A percentile compares a stretch with the other conserved stretches of the same genome.
phyloP scores from a whole-genome alignment of 1,284 basidiomycete genomes.

The Earliella scabrosa region DNA sequence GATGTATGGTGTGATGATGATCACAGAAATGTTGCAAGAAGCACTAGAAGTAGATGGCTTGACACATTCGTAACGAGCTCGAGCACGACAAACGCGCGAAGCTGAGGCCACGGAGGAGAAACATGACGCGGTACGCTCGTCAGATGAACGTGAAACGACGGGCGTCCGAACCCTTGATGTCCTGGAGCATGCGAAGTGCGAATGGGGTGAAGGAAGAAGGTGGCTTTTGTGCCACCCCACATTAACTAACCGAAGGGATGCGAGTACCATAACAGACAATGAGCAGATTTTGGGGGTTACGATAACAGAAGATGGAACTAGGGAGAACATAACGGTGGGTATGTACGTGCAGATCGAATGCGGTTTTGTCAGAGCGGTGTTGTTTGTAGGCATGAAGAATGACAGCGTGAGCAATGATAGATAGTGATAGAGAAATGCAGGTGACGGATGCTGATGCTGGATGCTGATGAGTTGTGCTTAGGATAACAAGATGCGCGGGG shows the following conservation, averaged over 20 bases:
- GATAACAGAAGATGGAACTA: background rate
- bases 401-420: constrained; percentile 24
- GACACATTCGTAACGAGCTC: too few species aligned
- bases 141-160: constrained; percentile 11
- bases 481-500: background rate
- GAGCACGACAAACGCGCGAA: too few species aligned
- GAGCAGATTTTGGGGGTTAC: background rate
- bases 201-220: background rate
- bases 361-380: constrained; percentile 22
- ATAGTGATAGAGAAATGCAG: constrained; percentile 25
- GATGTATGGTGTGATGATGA: too few species aligned
- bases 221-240: constrained; percentile 14
- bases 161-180: constrained; percentile 11
- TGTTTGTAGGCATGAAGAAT: constrained; percentile 10
- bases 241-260: constrained; percentile 6
- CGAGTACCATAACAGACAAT: constrained; percentile 1
- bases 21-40: too few species aligned
- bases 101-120: too few species aligned
- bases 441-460: constrained; percentile 13
- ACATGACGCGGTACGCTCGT: background rate
- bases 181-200: background rate
- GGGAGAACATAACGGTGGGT: constrained; percentile 4
- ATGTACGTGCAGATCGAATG: constrained; percentile 21
- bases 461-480: constrained; percentile 12
- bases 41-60: too few species aligned